Conservation (phyloP, 441 rosid species). For the Daphne laureola region DNA sequence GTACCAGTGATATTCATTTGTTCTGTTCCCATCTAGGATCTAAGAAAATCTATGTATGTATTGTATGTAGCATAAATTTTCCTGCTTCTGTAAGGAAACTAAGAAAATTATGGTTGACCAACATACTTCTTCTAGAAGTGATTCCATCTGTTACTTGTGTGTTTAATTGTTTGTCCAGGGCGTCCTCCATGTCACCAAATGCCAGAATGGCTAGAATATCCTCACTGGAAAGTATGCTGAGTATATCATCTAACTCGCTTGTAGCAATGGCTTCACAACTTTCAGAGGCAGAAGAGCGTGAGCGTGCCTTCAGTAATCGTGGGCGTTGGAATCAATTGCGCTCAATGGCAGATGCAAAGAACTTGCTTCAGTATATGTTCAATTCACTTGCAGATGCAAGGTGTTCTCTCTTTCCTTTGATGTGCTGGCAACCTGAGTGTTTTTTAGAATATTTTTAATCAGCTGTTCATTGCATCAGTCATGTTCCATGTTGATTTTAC, state of each 20-base stretch:
- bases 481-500: too few relatives aligned
- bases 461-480: too few relatives aligned
- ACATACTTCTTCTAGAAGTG: not conserved
- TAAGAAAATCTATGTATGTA: too few relatives aligned
- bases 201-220: slow-evolving; percentile 85
- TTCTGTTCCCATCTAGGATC: not conserved
- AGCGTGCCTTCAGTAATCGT: slow-evolving; percentile 74
- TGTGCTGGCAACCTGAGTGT: too few relatives aligned
- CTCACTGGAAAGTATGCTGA: slow-evolving; percentile 87
- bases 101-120: too few relatives aligned
- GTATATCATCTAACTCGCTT: slow-evolving; percentile 85
- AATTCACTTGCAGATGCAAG: slow-evolving; percentile 82
- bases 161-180: slow-evolving; percentile 40
- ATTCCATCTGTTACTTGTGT: slow-evolving; percentile 2
- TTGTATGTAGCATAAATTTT: too few relatives aligned
- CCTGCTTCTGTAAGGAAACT: too few relatives aligned
- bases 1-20: not conserved
- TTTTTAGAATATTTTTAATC: too few relatives aligned
- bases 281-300: slow-evolving; percentile 97
- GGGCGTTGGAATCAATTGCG: slow-evolving; percentile 99
- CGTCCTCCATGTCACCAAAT: slow-evolving; percentile 87
- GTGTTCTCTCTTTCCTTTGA: slow-evolving; percentile 27
- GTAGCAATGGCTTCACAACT: slow-evolving; percentile 99
- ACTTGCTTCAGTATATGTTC: slow-evolving; percentile 90
- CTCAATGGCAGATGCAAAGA: slow-evolving; percentile 98